These are phyloP conservation scores for Eucalyptus cloeziana DNA, from an alignment of 345 rosid genomes.

Conservation along the genomic window DNA sequence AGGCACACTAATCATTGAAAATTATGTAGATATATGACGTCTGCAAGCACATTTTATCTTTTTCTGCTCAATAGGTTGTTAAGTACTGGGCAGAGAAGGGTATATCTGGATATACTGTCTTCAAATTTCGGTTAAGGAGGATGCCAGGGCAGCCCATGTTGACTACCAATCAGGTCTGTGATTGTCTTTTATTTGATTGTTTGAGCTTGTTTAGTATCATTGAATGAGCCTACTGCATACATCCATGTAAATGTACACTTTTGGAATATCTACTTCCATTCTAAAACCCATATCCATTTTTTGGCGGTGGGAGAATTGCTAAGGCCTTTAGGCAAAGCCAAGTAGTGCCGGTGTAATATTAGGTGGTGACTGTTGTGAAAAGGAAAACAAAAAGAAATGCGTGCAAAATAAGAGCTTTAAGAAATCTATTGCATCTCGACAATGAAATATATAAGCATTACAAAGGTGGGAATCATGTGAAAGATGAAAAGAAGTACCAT, in stretches of 20 bases:
- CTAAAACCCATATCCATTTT: background rate
- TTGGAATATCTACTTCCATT: background rate
- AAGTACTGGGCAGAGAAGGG: slow-evolving; percentile 87
- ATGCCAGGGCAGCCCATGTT: slow-evolving; percentile 67
- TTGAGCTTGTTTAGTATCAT: background rate
- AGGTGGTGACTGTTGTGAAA: background rate
- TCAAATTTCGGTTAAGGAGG: slow-evolving; percentile 54
- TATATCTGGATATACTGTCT: slow-evolving; percentile 84
- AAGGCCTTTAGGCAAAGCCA: background rate
- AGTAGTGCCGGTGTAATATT: background rate
- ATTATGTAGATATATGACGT: background rate
- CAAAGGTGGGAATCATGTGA: background rate
- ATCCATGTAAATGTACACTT: background rate
- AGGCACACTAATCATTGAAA: background rate
- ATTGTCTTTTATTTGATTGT: background rate
- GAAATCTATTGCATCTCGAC: background rate
- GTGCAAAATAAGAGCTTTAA: background rate
- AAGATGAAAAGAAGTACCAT: background rate
- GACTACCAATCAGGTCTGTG: slow-evolving; percentile 77
- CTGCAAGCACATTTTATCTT: background rate
- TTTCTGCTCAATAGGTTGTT: slow-evolving; percentile 39
- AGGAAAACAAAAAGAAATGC: background rate
- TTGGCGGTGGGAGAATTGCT: background rate
- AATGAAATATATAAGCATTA: background rate
- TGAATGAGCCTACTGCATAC: background rate